phyloP scores from a whole-genome alignment of 2,329 filamentous ascomycete species.

The Paracoccidioides brasiliensis region DNA sequence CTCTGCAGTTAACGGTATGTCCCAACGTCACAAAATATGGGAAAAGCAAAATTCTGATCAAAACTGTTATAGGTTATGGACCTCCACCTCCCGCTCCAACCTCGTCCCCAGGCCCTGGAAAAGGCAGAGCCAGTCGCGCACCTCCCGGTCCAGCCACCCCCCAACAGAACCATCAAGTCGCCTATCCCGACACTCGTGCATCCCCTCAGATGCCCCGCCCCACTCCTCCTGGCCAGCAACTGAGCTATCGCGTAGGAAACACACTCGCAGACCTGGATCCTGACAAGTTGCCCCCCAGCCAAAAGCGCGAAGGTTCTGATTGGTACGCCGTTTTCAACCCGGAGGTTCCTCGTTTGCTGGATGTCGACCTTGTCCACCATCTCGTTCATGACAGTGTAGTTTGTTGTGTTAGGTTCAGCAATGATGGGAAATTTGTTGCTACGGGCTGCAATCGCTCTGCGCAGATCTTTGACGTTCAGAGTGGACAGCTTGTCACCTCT shows the following conservation, averaged over 20 bases:
- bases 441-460: conserved; percentile 97
- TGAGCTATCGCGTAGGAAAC: conserved; percentile 45
- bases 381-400: conserved; percentile 91
- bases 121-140: conserved; percentile 54
- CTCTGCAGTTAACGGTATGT: conserved; percentile 49
- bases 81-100: conserved; percentile 72
- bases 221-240: conserved; percentile 47
- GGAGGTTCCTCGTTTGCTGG: conserved; percentile 71
- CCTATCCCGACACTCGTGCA: conserved; percentile 68
- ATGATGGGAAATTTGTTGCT: conserved; percentile 88
- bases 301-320: conserved; percentile 79
- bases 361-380: conserved; percentile 89
- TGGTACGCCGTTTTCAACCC: conserved; percentile 99
- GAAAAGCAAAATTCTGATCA: conserved; percentile 1
- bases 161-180: conserved; percentile 76
- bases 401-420: conserved; percentile 93
- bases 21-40: conserved; percentile 22
- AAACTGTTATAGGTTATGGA: conserved; percentile 49
- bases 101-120: conserved; percentile 72
- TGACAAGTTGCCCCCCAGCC: conserved; percentile 68
- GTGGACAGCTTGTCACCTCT: conserved; percentile 75
- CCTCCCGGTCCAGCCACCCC: conserved; percentile 65
- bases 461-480: conserved; percentile 92
- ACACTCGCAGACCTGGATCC: conserved; percentile 75
- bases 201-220: conserved; percentile 83